Conservation (phyloP, 306 rosid genomes). For the Mucuna pruriens region DNA sequence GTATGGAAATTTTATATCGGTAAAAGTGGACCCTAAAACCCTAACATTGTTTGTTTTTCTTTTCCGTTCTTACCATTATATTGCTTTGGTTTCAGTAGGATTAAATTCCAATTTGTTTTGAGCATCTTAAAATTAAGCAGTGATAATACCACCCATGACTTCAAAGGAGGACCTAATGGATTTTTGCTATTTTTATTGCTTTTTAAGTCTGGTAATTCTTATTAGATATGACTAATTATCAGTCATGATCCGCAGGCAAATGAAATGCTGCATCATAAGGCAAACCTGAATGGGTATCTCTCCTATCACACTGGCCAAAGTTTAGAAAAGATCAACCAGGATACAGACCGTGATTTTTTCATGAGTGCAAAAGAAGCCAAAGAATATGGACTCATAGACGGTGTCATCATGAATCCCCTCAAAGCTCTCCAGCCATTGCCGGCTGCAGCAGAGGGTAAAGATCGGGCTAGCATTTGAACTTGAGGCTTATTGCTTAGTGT, state of each 20-base stretch:
- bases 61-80: neutral
- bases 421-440: constrained; percentile 84
- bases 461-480: constrained; percentile 42
- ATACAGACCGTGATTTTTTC: constrained; percentile 92
- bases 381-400: constrained; percentile 89
- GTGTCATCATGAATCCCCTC: constrained; percentile 92
- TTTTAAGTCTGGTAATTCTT: constrained; percentile 4
- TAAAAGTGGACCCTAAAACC: neutral
- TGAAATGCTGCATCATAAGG: constrained; percentile 96
- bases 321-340: constrained; percentile 80
- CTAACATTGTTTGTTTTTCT: neutral
- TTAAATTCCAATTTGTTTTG: constrained; percentile 1
- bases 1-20: neutral
- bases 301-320: constrained; percentile 94
- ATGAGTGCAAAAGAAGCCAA: constrained; percentile 97
- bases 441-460: constrained; percentile 47
- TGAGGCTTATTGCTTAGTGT: constrained; percentile 32
- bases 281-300: constrained; percentile 89
- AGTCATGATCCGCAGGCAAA: constrained; percentile 62
- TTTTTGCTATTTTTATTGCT: neutral
- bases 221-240: constrained; percentile 30
- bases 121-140: neutral
- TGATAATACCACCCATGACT: neutral
- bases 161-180: neutral
- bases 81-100: neutral